Percentiles rank a stretch among this genome's conserved stretches.
Evolutionary conservation across 768 basidiomycete genomes (phyloP).

Genomic region (Psilocybe cyanescens): DNA sequence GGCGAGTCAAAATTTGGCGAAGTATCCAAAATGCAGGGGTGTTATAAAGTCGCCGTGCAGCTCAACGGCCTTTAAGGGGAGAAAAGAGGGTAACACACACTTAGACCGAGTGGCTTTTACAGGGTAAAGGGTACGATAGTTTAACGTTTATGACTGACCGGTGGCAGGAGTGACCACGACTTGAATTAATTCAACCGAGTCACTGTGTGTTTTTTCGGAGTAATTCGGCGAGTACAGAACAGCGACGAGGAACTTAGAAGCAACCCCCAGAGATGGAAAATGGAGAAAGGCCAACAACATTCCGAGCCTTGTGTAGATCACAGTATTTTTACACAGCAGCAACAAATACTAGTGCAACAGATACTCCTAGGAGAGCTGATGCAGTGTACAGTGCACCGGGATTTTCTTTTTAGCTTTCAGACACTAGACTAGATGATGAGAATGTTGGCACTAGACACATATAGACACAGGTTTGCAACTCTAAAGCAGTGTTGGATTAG

Average conservation of each 20-base stretch:
- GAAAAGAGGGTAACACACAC: neutral
- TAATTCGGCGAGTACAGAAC: neutral
- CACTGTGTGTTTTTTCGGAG: neutral
- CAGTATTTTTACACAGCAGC: neutral
- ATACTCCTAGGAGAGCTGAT: neutral
- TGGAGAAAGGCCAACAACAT: neutral
- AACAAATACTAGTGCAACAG: neutral
- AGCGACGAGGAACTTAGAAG: neutral
- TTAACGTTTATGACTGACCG: neutral
- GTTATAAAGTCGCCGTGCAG: neutral
- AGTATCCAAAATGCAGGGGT: neutral
- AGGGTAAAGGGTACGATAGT: neutral
- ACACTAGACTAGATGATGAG: neutral
- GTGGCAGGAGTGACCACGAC: neutral
- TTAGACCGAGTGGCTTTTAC: neutral
- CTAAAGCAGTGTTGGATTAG: neutral
- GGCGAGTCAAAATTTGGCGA: neutral
- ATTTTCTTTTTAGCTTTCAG: neutral
- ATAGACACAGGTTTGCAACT: neutral
- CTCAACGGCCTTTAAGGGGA: neutral
- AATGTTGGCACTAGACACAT: neutral
- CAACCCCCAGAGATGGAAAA: neutral
- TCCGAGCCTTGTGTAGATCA: neutral
- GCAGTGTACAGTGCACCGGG: neutral
- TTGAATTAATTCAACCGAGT: neutral